Evolutionary conservation across 202 grass and related monocot genomes (phyloP).

Genomic region (Musa balbisiana): DNA sequence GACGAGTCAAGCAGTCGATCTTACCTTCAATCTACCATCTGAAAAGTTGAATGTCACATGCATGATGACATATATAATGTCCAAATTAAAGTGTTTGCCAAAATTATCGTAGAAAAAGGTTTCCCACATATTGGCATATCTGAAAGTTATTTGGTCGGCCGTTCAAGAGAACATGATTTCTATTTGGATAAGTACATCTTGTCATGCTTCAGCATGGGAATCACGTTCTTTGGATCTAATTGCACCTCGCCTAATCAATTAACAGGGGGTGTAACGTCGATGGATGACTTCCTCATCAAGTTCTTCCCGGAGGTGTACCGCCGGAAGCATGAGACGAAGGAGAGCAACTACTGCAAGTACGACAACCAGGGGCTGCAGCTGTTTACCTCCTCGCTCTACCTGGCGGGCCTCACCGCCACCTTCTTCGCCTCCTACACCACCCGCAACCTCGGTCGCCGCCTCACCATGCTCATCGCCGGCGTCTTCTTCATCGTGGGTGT

Average conservation of each 20-base stretch:
- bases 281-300: slow-evolving; percentile 63
- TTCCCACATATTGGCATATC: no score
- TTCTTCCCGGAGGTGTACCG: slow-evolving; percentile 75
- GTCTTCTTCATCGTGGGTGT: slow-evolving; percentile 70
- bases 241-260: neutral
- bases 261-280: slow-evolving; percentile 60
- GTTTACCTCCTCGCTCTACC: slow-evolving; percentile 89
- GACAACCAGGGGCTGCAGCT: slow-evolving; percentile 77
- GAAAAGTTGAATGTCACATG: no score
- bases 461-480: slow-evolving; percentile 90
- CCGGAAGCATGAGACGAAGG: slow-evolving; percentile 49
- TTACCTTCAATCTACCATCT: no score
- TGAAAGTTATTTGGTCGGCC: no score
- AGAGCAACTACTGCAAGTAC: slow-evolving; percentile 98
- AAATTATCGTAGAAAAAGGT: no score
- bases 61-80: no score
- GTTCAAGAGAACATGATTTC: no score
- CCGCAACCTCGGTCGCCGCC: slow-evolving; percentile 59
- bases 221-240: no score
- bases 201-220: no score
- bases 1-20: no score
- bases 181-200: no score
- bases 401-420: slow-evolving; percentile 76
- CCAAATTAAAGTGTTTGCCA: no score
- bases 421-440: slow-evolving; percentile 96